Conservation (phyloP, 768 basidiomycete genomes). For the Phallus indusiatus region DNA sequence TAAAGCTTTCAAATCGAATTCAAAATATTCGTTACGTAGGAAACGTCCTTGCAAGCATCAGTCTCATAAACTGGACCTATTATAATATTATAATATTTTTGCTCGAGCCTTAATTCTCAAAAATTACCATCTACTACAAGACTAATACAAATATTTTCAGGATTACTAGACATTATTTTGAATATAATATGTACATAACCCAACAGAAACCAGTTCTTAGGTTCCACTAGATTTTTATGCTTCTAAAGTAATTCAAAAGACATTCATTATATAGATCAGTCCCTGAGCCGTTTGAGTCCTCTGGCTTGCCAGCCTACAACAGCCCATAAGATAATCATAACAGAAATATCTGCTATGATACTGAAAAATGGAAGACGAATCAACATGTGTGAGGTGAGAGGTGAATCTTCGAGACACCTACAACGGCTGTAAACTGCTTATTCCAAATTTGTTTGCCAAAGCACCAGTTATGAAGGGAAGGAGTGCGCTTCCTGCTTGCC, state of each 20-base stretch:
- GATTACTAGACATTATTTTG: no score
- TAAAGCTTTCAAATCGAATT: no score
- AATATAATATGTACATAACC: no score
- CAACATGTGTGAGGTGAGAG: neutral
- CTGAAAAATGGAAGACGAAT: slow-evolving; percentile 22
- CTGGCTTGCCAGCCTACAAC: slow-evolving; percentile 28
- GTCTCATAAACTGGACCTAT: no score
- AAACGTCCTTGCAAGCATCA: no score
- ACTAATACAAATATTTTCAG: no score
- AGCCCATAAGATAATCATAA: slow-evolving; percentile 47
- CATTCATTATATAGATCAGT: slow-evolving; percentile 1
- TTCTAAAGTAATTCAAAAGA: neutral
- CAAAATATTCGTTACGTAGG: no score
- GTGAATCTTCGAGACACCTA: slow-evolving; percentile 19
- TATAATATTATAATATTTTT: no score
- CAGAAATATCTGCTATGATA: slow-evolving; percentile 50
- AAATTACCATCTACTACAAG: no score
- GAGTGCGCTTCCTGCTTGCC: slow-evolving; percentile 21
- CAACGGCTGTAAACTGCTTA: slow-evolving; percentile 39
- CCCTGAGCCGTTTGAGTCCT: slow-evolving; percentile 4
- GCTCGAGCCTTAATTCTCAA: no score
- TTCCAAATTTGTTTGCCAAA: slow-evolving; percentile 32
- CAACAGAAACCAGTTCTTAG: no score
- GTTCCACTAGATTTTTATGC: neutral
- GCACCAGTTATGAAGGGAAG: slow-evolving; percentile 44